These are phyloP conservation scores for Salvia rosmarinus DNA, from an alignment of 257 asterid species.

Conservation along the genomic window DNA sequence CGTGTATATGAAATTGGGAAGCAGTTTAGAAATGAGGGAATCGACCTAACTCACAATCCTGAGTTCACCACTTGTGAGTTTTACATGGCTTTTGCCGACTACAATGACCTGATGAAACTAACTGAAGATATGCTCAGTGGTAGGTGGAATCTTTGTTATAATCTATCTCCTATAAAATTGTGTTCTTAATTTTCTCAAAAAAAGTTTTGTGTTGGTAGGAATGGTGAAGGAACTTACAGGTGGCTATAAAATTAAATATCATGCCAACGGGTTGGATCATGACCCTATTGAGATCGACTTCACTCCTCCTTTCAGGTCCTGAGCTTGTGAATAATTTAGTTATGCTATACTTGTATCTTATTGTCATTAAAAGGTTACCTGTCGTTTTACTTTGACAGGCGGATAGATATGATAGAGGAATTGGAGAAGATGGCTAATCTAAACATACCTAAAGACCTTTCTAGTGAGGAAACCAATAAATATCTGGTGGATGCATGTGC, in stretches of 20 bases:
- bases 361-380: background rate
- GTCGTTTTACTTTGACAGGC: constrained; percentile 43
- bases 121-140: constrained; percentile 82
- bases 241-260: constrained; percentile 76
- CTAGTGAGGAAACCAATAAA: constrained; percentile 76
- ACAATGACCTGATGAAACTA: constrained; percentile 82
- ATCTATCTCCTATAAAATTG: constrained; percentile 18
- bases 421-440: constrained; percentile 81
- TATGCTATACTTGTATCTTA: background rate
- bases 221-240: constrained; percentile 95
- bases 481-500: constrained; percentile 75
- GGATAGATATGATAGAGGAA: constrained; percentile 92
- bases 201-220: constrained; percentile 47
- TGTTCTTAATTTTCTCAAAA: background rate
- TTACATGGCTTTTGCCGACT: constrained; percentile 94
- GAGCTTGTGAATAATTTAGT: background rate
- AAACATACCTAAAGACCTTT: constrained; percentile 80
- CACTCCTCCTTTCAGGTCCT: constrained; percentile 94
- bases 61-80: constrained; percentile 95
- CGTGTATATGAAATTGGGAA: constrained; percentile 92
- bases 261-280: constrained; percentile 72
- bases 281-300: constrained; percentile 93
- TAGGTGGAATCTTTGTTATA: constrained; percentile 41
- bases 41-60: constrained; percentile 89
- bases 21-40: constrained; percentile 90